A percentile compares a stretch with the other conserved stretches of the same genome.
Evolutionary conservation across 352 stramenopile species (phyloP).

Genomic region (Phytophthora pini): DNA sequence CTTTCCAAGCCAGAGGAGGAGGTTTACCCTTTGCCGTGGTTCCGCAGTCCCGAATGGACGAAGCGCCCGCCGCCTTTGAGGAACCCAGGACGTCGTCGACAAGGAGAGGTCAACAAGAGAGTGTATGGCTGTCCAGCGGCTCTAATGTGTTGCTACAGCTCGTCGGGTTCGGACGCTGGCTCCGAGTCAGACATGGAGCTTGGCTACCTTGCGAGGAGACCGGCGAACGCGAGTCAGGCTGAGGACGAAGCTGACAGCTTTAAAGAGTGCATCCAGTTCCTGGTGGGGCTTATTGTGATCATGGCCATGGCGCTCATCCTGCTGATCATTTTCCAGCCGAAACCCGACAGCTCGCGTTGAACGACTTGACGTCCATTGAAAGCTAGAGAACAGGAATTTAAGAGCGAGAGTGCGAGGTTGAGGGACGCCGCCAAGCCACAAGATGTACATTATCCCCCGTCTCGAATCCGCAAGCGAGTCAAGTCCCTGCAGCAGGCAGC

Average conservation of each 20-base stretch:
- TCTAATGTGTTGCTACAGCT: constrained; percentile 33
- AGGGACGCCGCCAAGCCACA: constrained; percentile 22
- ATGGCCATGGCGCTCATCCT: constrained; percentile 70
- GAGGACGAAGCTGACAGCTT: constrained; percentile 59
- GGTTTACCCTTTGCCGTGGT: constrained; percentile 80
- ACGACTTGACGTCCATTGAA: neutral
- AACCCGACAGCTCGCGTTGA: constrained; percentile 31
- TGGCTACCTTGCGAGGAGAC: constrained; percentile 37
- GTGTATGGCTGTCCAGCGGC: neutral
- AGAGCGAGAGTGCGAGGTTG: constrained; percentile 7
- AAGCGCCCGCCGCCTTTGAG: constrained; percentile 25
- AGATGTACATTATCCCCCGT: constrained; percentile 28
- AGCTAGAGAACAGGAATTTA: constrained; percentile 9
- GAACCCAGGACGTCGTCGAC: constrained; percentile 7
- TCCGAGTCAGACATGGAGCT: constrained; percentile 62
- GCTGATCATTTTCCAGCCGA: constrained; percentile 73
- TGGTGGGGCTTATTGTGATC: constrained; percentile 74
- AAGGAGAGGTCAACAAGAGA: neutral
- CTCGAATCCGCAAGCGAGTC: constrained; percentile 7
- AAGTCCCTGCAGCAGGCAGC: constrained; percentile 7
- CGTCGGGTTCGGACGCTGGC: constrained; percentile 23
- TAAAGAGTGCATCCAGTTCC: constrained; percentile 75
- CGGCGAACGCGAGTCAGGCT: constrained; percentile 17
- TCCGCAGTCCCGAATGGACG: constrained; percentile 71
- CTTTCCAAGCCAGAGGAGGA: constrained; percentile 65